These are phyloP conservation scores for Claviceps pusilla DNA, from an alignment of 2,329 filamentous ascomycete genomes.

Conservation along the genomic window DNA sequence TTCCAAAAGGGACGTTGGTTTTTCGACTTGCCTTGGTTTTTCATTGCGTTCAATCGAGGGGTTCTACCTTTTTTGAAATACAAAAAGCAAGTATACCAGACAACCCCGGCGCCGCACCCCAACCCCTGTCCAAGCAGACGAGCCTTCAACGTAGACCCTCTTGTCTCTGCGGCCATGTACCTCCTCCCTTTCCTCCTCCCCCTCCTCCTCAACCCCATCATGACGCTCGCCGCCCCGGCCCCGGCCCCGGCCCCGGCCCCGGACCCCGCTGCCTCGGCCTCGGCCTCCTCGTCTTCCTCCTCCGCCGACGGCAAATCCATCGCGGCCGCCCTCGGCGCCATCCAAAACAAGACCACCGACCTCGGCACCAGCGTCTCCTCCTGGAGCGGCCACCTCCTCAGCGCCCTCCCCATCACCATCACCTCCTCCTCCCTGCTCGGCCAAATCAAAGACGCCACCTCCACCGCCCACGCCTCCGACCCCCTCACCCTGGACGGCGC, in stretches of 20 bases:
- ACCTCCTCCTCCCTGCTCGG: conserved; percentile 24
- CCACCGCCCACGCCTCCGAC: conserved; percentile 21
- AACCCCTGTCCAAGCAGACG: too few relatives aligned
- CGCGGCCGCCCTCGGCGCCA: conserved; percentile 17
- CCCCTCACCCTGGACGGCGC: conserved; percentile 24
- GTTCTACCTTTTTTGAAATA: too few relatives aligned
- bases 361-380: conserved; percentile 20
- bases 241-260: background rate
- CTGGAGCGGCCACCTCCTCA: conserved; percentile 25
- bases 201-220: background rate
- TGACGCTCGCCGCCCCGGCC: background rate
- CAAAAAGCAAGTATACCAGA: too few relatives aligned
- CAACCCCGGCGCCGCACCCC: too few relatives aligned
- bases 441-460: conserved; percentile 24
- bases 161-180: background rate
- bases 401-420: conserved; percentile 25
- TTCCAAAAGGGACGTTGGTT: too few relatives aligned
- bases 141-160: too few relatives aligned
- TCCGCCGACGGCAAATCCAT: conserved; percentile 5
- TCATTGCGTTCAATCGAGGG: too few relatives aligned
- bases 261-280: background rate
- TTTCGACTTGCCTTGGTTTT: too few relatives aligned
- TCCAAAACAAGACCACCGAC: conserved; percentile 18
- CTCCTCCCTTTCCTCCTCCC: background rate
- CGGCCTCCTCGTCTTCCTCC: background rate